Evolutionary conservation across 305 asterid genomes (phyloP), one percentile per base, ranked within the genome.

Genomic region (Fraxinus albicans): DNA sequence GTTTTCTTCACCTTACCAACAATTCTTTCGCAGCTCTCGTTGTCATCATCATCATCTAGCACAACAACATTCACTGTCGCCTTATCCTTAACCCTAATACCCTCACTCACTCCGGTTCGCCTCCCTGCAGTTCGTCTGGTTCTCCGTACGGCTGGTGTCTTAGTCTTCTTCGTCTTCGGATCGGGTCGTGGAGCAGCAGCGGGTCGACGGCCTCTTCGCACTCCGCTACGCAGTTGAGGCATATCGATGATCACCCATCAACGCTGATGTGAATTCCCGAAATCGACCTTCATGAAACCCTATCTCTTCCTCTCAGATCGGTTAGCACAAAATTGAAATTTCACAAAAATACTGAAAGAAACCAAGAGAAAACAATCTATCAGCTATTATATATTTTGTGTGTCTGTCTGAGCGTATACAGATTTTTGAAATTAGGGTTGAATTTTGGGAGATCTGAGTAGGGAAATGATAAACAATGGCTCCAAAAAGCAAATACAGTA

Each of bases 191-290:
- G 79, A 44, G 87, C 77, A 17, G 84, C 78, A 82, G 83, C 89
- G 79, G 89, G 83, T 69, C 76, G 91, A 85, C 92, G 92, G 89
- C 93, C 93, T 89, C 89, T 79, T 86, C 94, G 92, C 85, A 86
- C 93, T 86, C 93, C 97, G 91, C 95, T 90, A 87, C 95, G 94
- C 93, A 91, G 91, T 89, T 89, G 94, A 90, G 95, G 95, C 95
- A 93, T 93, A 85, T 78, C 89, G 77, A 85, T 65, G 89, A 72
- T 84, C 89, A 86, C 79, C 88, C 83, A 80, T 76, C 75, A 83
- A 82, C 81, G 58, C 87, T 80, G 83, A 3, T 80, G 27, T 33
- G 77, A 63, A 79, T 67, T 42, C 77, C 78, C 85, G 31, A 75
- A 72, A 74, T 76, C 82, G 7, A 73, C 75, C 87, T 83, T 89